Conservation (phyloP, 2,329 filamentous ascomycete species). For the Alternaria alternata region DNA sequence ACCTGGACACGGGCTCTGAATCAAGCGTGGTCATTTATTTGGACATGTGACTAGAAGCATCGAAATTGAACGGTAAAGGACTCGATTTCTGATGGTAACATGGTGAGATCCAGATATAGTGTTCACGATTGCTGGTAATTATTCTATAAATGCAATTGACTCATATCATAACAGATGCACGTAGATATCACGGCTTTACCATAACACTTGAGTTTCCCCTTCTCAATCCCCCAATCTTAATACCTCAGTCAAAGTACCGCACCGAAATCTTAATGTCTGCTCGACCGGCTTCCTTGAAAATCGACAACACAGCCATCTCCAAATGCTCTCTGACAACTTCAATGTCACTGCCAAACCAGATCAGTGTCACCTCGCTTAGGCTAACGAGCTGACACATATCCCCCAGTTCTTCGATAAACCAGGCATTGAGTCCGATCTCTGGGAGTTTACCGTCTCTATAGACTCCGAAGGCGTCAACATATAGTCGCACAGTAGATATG, state of each 20-base stretch:
- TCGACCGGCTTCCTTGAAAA: slow-evolving; percentile 1
- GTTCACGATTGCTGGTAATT: accelerated
- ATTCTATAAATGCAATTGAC: not conserved
- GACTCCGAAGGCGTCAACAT: slow-evolving; percentile 7
- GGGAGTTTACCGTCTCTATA: slow-evolving; percentile 9
- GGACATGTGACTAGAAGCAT: not conserved
- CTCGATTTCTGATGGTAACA: not conserved
- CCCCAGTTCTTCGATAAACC: slow-evolving; percentile 3
- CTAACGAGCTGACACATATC: not conserved
- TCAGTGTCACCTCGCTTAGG: not conserved
- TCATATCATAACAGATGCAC: not conserved
- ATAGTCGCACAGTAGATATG: slow-evolving; percentile 1
- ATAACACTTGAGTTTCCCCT: not conserved
- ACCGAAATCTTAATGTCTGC: slow-evolving; percentile 2
- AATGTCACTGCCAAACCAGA: slow-evolving; percentile 8
- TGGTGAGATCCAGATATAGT: not conserved
- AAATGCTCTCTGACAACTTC: not conserved
- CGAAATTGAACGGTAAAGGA: not conserved
- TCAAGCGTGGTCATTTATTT: not conserved
- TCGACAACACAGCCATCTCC: not conserved
- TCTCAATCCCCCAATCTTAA: not conserved
- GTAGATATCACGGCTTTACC: not conserved
- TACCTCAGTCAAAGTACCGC: not conserved
- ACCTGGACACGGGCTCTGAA: not conserved
- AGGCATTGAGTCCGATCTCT: slow-evolving; percentile 1